These are phyloP conservation scores for Phytophthora tubulina DNA, from an alignment of 352 stramenopile genomes.

Conservation along the genomic window DNA sequence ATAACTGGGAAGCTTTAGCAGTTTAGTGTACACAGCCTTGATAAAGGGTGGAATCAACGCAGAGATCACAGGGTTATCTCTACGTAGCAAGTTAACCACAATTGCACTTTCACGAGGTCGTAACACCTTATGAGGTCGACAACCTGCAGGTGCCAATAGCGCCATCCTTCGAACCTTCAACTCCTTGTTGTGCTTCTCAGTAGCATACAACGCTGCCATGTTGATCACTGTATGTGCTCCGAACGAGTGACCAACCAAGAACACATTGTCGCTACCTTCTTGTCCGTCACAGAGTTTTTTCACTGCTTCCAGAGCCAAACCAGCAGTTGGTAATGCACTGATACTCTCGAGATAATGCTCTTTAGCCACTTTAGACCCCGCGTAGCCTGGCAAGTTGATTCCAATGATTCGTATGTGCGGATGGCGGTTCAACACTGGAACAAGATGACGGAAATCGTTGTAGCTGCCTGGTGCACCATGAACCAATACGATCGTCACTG, in stretches of 20 bases:
- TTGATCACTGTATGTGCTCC: conserved; percentile 61
- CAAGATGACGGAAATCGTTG: conserved; percentile 62
- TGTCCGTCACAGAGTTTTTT: conserved; percentile 36
- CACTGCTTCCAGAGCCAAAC: conserved; percentile 45
- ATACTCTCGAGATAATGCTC: conserved; percentile 46
- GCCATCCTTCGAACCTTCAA: conserved; percentile 47
- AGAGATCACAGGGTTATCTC: conserved; percentile 30
- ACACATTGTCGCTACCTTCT: conserved; percentile 37
- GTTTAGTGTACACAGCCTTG: conserved; percentile 53
- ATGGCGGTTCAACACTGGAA: conserved; percentile 46
- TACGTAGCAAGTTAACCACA: conserved; percentile 41
- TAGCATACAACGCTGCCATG: conserved; percentile 49
- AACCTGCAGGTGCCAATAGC: conserved; percentile 52
- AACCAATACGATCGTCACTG: conserved; percentile 58
- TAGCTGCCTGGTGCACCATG: conserved; percentile 66
- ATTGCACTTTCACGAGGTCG: conserved; percentile 43
- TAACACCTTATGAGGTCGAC: conserved; percentile 54
- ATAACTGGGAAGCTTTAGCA: conserved; percentile 44
- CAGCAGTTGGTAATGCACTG: conserved; percentile 41
- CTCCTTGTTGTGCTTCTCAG: neutral
- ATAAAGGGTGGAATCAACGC: conserved; percentile 23
- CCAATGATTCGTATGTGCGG: conserved; percentile 55
- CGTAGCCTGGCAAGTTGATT: conserved; percentile 68
- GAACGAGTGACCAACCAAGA: conserved; percentile 65
- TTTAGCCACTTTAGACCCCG: conserved; percentile 35